Conservation (phyloP, 2,329 filamentous ascomycete genomes). For the Paraphaeosphaeria minitans region DNA sequence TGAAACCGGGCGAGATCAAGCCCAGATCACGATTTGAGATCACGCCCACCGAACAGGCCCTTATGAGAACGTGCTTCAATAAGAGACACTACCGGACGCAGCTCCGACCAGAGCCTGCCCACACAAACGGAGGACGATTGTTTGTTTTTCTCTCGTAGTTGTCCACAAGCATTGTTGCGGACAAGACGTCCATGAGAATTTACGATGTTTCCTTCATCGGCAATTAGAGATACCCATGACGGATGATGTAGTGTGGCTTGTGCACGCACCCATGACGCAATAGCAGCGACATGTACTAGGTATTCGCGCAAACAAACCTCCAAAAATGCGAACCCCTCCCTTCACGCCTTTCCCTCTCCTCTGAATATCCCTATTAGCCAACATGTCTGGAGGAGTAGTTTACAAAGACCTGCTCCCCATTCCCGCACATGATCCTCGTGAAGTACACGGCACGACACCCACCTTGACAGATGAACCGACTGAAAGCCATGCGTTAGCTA, state of each 20-base stretch:
- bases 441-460: slow-evolving; percentile 32
- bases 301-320: neutral
- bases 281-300: neutral
- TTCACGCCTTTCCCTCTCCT: neutral
- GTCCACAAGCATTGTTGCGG: neutral
- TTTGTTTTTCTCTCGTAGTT: no score
- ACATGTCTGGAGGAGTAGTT: slow-evolving; percentile 38
- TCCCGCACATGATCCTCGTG: slow-evolving; percentile 39
- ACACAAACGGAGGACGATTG: neutral
- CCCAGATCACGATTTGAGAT: no score
- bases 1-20: no score
- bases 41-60: no score
- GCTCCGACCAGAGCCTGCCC: neutral
- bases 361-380: slow-evolving; percentile 9
- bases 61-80: no score
- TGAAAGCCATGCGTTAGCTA: slow-evolving; percentile 54
- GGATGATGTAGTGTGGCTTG: slow-evolving; percentile 15
- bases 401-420: slow-evolving; percentile 46
- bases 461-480: slow-evolving; percentile 51
- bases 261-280: slow-evolving; percentile 17
- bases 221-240: slow-evolving; percentile 6
- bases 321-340: neutral
- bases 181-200: neutral
- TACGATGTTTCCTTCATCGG: neutral
- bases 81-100: neutral